Evolutionary conservation across 163 green algal species (phyloP), one percentile per base, ranked within the genome.

Genomic region (Picocystis sp.): DNA sequence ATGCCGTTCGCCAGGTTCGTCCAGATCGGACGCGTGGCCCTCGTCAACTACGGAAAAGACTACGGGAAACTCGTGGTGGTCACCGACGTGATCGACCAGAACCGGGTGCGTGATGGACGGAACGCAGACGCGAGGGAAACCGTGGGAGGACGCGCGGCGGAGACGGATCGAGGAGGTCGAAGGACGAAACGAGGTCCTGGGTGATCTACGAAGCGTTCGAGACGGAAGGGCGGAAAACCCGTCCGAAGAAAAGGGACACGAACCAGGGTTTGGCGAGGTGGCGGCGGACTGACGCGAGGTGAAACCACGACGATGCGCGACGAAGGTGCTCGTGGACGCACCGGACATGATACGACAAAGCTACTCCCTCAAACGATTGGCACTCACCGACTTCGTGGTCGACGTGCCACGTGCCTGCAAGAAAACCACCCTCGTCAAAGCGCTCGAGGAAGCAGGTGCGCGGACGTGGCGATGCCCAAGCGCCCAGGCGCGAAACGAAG

Each of bases 1-100:
- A 54, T 54, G 47, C 47, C 47, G n/a, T 54, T 41, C 47, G 38
- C 47, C 3, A 54, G 47, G 38, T 35, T 54, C 17, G 47, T 54
- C 19, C 25, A 54, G 19, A 35, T 54, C 25, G 47, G 47, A 54
- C 34, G 47, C 25, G 47, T 54, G n/a, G 47, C 47, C 3, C 34
- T 54, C 10, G 19, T 54, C 17, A 54, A 54, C 47, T 54, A 54
- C 19, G 47, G 47, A 15, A 34, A 34, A 14, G 47, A 54, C 3
- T 54, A 54, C 47, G 47, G 47, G 13, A 54, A 38, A 10, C 13
- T 54, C 13, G 47, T 54, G 25, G 47, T 54, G n/a, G 34, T 54
- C 47, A 35, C 41, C 19, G 47, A 54, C 47, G 38, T 54, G 25
- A 29, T 54, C 47, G 47, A 54, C 47, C 47, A 54, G 17, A 35